A percentile compares a stretch with the other conserved stretches of the same genome.
Conservation (phyloP, 2,329 filamentous ascomycete genomes). For the Colletotrichum lindemuthianum region DNA sequence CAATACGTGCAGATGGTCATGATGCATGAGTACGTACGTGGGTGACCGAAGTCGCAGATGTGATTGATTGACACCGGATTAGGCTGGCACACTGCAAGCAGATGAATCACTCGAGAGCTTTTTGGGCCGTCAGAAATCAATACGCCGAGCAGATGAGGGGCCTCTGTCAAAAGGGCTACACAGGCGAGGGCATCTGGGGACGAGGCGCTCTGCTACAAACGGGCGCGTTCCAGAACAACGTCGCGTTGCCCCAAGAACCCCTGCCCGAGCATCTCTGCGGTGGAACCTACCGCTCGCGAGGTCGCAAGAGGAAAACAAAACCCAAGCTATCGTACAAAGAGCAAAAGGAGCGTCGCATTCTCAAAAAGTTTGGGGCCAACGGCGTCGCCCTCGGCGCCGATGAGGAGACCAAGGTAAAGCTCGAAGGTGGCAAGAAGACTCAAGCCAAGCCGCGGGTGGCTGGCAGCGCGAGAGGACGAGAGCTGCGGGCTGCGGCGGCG, state of each 20-base stretch:
- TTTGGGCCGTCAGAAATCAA: slow-evolving; percentile 81
- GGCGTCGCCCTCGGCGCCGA: slow-evolving; percentile 77
- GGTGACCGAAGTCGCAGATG: background rate
- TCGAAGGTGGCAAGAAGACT: slow-evolving; percentile 73
- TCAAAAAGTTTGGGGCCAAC: slow-evolving; percentile 80
- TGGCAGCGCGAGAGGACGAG: slow-evolving; percentile 77
- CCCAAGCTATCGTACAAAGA: slow-evolving; percentile 73
- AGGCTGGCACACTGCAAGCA: slow-evolving; percentile 85
- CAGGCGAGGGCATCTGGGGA: slow-evolving; percentile 87
- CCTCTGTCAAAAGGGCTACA: slow-evolving; percentile 77
- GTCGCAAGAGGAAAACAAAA: slow-evolving; percentile 65
- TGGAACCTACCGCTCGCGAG: slow-evolving; percentile 75
- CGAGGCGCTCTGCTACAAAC: slow-evolving; percentile 71
- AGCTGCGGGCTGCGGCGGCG: slow-evolving; percentile 80
- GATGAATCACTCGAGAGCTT: slow-evolving; percentile 87
- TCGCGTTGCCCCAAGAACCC: slow-evolving; percentile 61
- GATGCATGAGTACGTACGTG: slow-evolving; percentile 76
- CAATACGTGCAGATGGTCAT: slow-evolving; percentile 92
- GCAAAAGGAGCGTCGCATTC: slow-evolving; percentile 75
- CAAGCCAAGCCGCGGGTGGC: slow-evolving; percentile 78
- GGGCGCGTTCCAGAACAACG: slow-evolving; percentile 67
- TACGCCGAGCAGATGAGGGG: slow-evolving; percentile 77
- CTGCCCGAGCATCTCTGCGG: slow-evolving; percentile 81
- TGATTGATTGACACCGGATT: slow-evolving; percentile 27
- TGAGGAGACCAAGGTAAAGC: slow-evolving; percentile 68